Evolutionary conservation across 2,329 filamentous ascomycete species (phyloP).

Genomic region (Colletotrichum phormii): DNA sequence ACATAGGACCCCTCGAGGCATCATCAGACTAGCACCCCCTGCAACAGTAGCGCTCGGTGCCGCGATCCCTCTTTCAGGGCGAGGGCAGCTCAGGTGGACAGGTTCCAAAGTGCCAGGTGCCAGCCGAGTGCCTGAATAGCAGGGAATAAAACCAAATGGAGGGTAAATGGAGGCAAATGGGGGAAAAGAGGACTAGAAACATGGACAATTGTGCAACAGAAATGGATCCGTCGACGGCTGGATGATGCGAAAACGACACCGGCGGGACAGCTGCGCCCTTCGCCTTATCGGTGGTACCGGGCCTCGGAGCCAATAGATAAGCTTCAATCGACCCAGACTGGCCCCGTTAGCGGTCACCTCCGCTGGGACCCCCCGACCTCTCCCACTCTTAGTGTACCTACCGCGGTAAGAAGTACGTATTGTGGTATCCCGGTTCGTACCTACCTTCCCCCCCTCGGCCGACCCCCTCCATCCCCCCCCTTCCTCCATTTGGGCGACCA

Average conservation of each 20-base stretch:
- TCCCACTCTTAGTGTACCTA: too few species aligned
- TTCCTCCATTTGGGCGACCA: constrained; percentile 7
- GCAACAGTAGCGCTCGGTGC: not conserved
- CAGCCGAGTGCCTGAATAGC: too few species aligned
- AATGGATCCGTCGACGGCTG: constrained; percentile 12
- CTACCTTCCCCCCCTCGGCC: constrained; percentile 13
- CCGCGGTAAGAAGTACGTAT: too few species aligned
- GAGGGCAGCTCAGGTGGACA: constrained; percentile 2
- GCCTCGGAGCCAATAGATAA: constrained; percentile 25
- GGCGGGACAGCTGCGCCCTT: not conserved
- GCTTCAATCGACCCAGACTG: not conserved
- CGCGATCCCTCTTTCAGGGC: not conserved
- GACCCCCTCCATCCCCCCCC: constrained; percentile 26
- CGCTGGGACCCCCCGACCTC: constrained; percentile 6
- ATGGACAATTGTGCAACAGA: constrained; percentile 1
- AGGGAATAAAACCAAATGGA: not conserved
- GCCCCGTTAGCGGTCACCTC: too few species aligned
- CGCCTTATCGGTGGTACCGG: constrained; percentile 4
- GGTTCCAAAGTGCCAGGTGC: not conserved
- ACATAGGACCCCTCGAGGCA: not conserved
- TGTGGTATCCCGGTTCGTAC: too few species aligned
- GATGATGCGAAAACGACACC: constrained; percentile 29
- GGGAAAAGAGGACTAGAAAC: not conserved
- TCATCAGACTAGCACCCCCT: not conserved
- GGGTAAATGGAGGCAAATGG: not conserved